Percentiles rank a stretch among this genome's conserved stretches.
Evolutionary conservation across 176 grass and related monocot species (phyloP).

Genomic region (Carex scoparia): DNA sequence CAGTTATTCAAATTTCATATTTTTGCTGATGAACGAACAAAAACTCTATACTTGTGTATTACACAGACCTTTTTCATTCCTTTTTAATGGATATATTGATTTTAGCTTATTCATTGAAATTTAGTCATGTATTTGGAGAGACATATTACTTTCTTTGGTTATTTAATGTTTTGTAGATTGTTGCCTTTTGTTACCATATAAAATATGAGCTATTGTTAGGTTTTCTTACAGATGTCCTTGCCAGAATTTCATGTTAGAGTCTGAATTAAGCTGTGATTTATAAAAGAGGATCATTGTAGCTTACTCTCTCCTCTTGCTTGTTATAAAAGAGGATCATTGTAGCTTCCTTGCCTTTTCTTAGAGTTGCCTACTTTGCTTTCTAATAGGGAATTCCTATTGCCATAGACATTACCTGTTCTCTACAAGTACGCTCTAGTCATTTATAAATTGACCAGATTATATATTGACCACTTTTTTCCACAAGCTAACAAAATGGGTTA

Average conservation of each 20-base stretch:
- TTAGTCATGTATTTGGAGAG: background rate
- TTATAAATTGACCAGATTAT: background rate
- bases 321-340: constrained; percentile 13
- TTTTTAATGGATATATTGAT: background rate
- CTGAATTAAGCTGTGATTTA: background rate
- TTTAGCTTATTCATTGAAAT: background rate
- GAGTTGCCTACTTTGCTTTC: constrained; percentile 50
- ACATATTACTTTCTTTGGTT: background rate
- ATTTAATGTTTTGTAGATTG: background rate
- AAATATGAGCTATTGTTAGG: background rate
- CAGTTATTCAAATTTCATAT: background rate
- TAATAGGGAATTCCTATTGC: constrained; percentile 25
- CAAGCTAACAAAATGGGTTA: constrained; percentile 12
- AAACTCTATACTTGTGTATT: background rate
- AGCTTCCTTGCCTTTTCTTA: constrained; percentile 34
- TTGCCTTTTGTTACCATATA: background rate
- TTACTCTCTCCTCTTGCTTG: background rate
- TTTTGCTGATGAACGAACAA: background rate
- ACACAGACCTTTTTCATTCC: background rate
- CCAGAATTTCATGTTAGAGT: background rate
- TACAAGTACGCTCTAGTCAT: background rate
- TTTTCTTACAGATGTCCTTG: background rate
- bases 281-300: background rate
- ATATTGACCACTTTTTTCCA: background rate
- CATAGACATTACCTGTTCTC: constrained; percentile 17